Percentiles rank a stretch among this genome's conserved stretches.
Conservation (phyloP, 768 basidiomycete genomes). For the Phaeolepiota aurea region DNA sequence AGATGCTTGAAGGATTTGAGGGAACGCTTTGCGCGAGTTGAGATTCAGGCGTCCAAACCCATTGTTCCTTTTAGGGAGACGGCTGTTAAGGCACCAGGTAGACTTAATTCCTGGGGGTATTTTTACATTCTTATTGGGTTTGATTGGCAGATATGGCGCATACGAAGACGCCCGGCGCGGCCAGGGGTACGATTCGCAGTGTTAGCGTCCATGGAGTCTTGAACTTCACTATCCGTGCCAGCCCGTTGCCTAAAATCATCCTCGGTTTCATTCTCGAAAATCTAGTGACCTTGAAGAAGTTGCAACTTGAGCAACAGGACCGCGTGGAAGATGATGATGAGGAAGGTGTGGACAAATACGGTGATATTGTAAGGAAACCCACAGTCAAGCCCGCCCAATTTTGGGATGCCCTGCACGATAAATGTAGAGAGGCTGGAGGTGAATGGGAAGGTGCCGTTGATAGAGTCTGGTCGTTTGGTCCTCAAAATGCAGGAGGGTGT, state of each 20-base stretch:
- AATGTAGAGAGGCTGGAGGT: conserved; percentile 65
- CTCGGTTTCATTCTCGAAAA: conserved; percentile 76
- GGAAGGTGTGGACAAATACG: conserved; percentile 38
- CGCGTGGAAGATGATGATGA: conserved; percentile 30
- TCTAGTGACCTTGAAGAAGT: conserved; percentile 46
- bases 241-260: conserved; percentile 66
- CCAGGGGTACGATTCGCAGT: conserved; percentile 73
- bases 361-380: conserved; percentile 52
- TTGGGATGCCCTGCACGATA: conserved; percentile 61
- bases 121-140: background rate
- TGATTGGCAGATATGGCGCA: conserved; percentile 73
- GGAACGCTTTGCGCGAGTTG: conserved; percentile 89
- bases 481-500: conserved; percentile 79
- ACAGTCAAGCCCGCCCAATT: conserved; percentile 70
- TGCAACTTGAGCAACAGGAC: conserved; percentile 27
- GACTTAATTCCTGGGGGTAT: conserved; percentile 2
- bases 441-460: conserved; percentile 77
- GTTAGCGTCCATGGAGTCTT: conserved; percentile 62
- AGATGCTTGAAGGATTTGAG: conserved; percentile 94
- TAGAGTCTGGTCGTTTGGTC: conserved; percentile 87
- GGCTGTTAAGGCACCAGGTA: conserved; percentile 72
- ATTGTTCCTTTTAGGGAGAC: conserved; percentile 99
- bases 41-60: conserved; percentile 89
- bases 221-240: conserved; percentile 76
- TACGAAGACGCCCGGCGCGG: conserved; percentile 60